phyloP scores from a whole-genome alignment of 2,329 filamentous ascomycete genomes.

The Neonectria coccinea region DNA sequence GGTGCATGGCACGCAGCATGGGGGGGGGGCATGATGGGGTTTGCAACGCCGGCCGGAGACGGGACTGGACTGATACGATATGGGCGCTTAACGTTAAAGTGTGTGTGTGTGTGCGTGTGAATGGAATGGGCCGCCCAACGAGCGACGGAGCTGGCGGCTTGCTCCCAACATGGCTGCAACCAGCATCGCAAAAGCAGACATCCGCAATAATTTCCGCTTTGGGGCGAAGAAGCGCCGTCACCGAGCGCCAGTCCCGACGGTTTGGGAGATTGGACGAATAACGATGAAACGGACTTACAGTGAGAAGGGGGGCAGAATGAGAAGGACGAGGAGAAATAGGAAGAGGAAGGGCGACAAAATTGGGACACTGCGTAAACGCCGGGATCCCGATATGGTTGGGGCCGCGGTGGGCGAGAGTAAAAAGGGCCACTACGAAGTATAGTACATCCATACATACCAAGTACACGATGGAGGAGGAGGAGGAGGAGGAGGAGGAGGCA shows the following conservation, averaged over 20 bases:
- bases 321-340: constrained; percentile 21
- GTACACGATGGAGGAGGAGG: background rate
- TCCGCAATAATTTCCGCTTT: constrained; percentile 36
- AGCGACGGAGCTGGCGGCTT: constrained; percentile 12
- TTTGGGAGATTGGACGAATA: constrained; percentile 40
- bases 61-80: constrained; percentile 31
- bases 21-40: background rate
- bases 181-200: background rate
- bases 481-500: background rate
- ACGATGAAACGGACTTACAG: constrained; percentile 31
- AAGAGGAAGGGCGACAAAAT: background rate
- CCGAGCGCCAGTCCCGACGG: constrained; percentile 32
- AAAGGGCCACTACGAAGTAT: constrained; percentile 12
- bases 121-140: constrained; percentile 8
- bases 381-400: constrained; percentile 17
- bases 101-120: constrained; percentile 33
- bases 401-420: constrained; percentile 13
- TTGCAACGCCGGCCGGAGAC: background rate
- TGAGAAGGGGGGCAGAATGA: constrained; percentile 23
- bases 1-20: constrained; percentile 20
- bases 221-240: constrained; percentile 27
- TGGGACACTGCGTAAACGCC: constrained; percentile 13
- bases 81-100: constrained; percentile 41
- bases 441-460: background rate
- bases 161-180: no score